Evolutionary conservation across 805 yeast genomes (phyloP).

Genomic region (Candida sithepensis): DNA sequence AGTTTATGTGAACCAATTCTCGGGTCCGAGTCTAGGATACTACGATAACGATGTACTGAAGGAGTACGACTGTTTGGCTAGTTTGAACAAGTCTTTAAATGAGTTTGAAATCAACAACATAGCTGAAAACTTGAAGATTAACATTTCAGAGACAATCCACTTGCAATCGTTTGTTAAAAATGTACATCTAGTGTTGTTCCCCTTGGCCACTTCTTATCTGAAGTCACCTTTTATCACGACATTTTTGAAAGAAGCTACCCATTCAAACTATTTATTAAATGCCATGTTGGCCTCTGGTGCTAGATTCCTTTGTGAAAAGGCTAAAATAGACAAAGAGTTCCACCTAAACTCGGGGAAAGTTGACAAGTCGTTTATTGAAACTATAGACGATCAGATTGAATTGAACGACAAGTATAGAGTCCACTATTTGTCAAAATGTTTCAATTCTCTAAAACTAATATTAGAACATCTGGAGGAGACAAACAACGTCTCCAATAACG

Average conservation of each 20-base stretch:
- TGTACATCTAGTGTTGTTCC: constrained; percentile 27
- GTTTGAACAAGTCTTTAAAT: constrained; percentile 15
- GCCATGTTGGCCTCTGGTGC: constrained; percentile 75
- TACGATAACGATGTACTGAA: constrained; percentile 1
- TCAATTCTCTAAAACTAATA: constrained; percentile 50
- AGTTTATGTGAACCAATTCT: neutral
- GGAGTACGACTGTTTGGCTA: constrained; percentile 20
- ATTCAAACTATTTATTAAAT: constrained; percentile 58
- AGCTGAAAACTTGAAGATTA: constrained; percentile 18
- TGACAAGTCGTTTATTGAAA: constrained; percentile 8
- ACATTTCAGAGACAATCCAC: constrained; percentile 21
- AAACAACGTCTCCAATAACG: constrained; percentile 38
- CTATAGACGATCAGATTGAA: constrained; percentile 19
- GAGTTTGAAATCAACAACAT: constrained; percentile 17
- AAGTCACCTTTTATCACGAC: constrained; percentile 26
- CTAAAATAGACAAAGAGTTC: constrained; percentile 17
- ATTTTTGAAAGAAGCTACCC: constrained; percentile 25
- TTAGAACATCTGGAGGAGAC: constrained; percentile 30
- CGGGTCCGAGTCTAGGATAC: neutral
- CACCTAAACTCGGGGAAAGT: constrained; percentile 7
- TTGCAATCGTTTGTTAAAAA: constrained; percentile 27
- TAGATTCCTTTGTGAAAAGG: constrained; percentile 34
- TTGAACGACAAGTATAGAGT: constrained; percentile 53
- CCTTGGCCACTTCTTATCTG: constrained; percentile 25
- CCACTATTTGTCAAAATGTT: constrained; percentile 60